A percentile compares a stretch with the other conserved stretches of the same genome.
These are phyloP conservation scores for Diplodia mutila DNA, from an alignment of 2,329 filamentous ascomycete species.

Conservation along the genomic window DNA sequence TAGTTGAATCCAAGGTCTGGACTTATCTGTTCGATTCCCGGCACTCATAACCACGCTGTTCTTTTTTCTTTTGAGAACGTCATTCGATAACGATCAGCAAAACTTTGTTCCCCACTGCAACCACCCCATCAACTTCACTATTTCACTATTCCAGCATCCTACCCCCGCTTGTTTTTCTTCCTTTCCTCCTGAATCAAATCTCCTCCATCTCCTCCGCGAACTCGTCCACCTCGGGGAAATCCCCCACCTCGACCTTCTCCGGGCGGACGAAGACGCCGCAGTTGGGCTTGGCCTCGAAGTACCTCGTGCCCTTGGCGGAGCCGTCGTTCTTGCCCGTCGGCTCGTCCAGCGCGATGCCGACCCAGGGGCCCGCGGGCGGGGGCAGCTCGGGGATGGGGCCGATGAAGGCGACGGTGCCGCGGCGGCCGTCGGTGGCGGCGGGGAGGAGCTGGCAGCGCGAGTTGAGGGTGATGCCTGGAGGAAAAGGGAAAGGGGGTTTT, in stretches of 20 bases:
- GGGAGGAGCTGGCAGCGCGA: conserved; percentile 53
- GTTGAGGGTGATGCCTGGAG: conserved; percentile 46
- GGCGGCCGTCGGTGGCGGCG: conserved; percentile 67
- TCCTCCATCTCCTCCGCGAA: conserved; percentile 78
- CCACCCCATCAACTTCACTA: too few species aligned
- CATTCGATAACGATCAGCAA: too few species aligned
- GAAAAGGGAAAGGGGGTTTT: neutral
- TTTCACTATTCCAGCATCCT: too few species aligned
- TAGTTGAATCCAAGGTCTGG: too few species aligned
- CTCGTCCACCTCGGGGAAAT: conserved; percentile 64
- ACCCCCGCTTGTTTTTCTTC: too few species aligned
- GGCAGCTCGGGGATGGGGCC: conserved; percentile 77
- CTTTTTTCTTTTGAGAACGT: neutral
- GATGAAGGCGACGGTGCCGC: conserved; percentile 72
- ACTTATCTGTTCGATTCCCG: too few species aligned
- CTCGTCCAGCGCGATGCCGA: conserved; percentile 75
- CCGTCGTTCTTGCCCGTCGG: conserved; percentile 84
- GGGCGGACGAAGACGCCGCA: conserved; percentile 79
- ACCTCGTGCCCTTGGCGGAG: conserved; percentile 65
- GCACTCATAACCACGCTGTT: neutral
- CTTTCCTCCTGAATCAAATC: conserved; percentile 37
- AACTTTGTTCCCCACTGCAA: neutral
- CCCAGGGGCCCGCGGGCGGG: conserved; percentile 63
- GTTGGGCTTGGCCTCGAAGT: conserved; percentile 72
- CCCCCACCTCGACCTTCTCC: conserved; percentile 75